A percentile compares a stretch with the other conserved stretches of the same genome.
Evolutionary conservation across 1,139 yeast species (phyloP).

Genomic region (Lodderomyces beijingensis): DNA sequence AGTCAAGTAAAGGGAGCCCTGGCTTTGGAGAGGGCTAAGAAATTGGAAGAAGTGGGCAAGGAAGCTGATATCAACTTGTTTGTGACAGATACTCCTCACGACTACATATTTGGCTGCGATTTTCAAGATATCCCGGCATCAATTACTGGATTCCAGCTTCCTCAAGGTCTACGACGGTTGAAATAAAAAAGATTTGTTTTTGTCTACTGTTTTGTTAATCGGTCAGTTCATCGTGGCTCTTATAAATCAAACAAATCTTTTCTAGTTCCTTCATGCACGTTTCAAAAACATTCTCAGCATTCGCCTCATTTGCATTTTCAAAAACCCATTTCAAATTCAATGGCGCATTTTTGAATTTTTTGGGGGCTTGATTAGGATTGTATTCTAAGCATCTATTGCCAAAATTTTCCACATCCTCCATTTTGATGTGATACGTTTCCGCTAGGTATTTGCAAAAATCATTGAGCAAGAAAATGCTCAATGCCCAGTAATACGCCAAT

Average conservation of each 20-base stretch:
- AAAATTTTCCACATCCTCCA: constrained; percentile 13
- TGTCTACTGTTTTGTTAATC: background rate
- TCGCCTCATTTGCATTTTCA: constrained; percentile 1
- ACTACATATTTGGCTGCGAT: constrained; percentile 8
- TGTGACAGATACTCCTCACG: background rate
- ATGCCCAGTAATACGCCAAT: background rate
- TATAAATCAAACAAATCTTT: background rate
- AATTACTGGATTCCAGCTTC: constrained; percentile 11
- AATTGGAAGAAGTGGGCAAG: constrained; percentile 8
- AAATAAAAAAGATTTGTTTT: too few species aligned
- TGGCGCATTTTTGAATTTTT: constrained; percentile 1
- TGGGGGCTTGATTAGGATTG: constrained; percentile 10
- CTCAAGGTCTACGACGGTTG: constrained; percentile 7
- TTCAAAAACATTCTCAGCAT: background rate
- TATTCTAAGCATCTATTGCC: constrained; percentile 7
- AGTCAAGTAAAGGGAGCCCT: too few species aligned
- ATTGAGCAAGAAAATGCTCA: constrained; percentile 14
- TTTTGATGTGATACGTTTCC: constrained; percentile 19
- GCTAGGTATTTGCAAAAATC: constrained; percentile 20
- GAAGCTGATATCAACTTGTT: constrained; percentile 1
- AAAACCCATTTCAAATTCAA: constrained; percentile 7
- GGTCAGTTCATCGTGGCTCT: background rate
- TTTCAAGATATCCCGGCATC: constrained; percentile 9
- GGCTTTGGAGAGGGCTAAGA: too few species aligned
- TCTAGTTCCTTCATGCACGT: background rate